Percentiles rank a stretch among this genome's conserved stretches.
These are phyloP conservation scores for Populus pruinosa DNA, from an alignment of 345 rosid genomes.

Conservation along the genomic window DNA sequence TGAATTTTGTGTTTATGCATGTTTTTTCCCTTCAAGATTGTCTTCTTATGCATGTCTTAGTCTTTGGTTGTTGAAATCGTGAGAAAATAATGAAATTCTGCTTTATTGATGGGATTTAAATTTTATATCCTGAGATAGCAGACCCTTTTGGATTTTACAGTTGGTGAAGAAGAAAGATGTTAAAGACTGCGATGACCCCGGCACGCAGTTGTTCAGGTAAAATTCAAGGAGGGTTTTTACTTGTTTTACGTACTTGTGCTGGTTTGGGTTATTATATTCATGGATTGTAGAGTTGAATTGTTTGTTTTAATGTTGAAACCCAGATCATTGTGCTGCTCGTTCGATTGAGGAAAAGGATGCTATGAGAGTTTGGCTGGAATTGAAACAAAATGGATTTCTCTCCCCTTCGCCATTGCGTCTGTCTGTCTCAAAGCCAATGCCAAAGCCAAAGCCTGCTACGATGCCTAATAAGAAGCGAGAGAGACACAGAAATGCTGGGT, in stretches of 20 bases:
- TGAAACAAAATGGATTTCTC: slow-evolving; percentile 22
- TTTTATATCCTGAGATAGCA: neutral
- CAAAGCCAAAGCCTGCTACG: neutral
- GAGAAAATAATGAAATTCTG: neutral
- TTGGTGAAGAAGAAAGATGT: neutral
- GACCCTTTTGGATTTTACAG: neutral
- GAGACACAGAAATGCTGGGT: neutral
- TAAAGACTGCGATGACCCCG: neutral
- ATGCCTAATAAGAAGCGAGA: neutral
- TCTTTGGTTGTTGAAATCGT: neutral
- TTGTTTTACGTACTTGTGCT: neutral
- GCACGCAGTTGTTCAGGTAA: neutral
- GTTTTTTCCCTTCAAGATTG: neutral
- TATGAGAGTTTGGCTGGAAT: slow-evolving; percentile 18
- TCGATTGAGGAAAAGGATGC: slow-evolving; percentile 2
- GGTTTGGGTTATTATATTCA: neutral
- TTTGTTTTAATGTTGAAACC: neutral
- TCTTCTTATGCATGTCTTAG: too few species aligned
- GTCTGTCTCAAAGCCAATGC: neutral
- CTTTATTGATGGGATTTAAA: neutral
- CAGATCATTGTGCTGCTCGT: neutral
- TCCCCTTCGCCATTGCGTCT: slow-evolving; percentile 1
- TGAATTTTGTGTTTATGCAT: neutral
- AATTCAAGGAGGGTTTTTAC: neutral
- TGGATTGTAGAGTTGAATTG: neutral